These are phyloP conservation scores for Flaveria robusta DNA, from an alignment of 129 eudicot genomes.

Conservation along the genomic window DNA sequence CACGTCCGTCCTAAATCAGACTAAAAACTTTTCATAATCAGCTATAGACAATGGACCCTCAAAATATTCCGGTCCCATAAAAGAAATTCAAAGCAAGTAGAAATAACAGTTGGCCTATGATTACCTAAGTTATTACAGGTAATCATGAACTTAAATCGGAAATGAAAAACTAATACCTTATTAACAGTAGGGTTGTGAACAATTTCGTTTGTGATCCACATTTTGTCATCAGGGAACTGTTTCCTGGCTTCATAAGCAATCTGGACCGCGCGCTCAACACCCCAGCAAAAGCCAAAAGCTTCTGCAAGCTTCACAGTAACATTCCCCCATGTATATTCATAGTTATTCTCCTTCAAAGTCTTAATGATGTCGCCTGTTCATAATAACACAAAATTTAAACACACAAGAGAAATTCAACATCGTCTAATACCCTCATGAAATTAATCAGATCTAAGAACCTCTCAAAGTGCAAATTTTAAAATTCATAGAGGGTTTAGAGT, in stretches of 20 bases:
- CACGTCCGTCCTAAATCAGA: no score
- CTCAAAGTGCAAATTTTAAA: no score
- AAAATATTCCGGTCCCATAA: no score
- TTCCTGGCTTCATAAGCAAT: conserved; percentile 95
- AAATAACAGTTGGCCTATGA: neutral
- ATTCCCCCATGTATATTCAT: conserved; percentile 87
- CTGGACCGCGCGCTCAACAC: conserved; percentile 88
- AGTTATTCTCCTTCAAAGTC: conserved; percentile 92
- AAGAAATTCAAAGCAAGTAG: no score
- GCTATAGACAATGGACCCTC: no score
- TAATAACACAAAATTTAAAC: no score
- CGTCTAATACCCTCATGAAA: no score
- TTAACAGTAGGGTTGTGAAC: conserved; percentile 97
- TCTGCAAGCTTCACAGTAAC: conserved; percentile 90
- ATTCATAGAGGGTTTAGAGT: no score
- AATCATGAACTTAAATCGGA: neutral
- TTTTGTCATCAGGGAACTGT: conserved; percentile 80
- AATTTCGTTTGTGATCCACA: conserved; percentile 92
- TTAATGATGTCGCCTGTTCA: conserved; percentile 72
- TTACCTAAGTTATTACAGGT: neutral
- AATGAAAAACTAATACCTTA: conserved; percentile 45
- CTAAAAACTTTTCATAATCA: no score
- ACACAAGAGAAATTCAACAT: no score
- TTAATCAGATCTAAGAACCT: no score
- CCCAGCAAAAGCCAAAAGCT: conserved; percentile 95